Evolutionary conservation across 2,329 filamentous ascomycete genomes (phyloP).

Genomic region (Talaromyces albobiverticillius): DNA sequence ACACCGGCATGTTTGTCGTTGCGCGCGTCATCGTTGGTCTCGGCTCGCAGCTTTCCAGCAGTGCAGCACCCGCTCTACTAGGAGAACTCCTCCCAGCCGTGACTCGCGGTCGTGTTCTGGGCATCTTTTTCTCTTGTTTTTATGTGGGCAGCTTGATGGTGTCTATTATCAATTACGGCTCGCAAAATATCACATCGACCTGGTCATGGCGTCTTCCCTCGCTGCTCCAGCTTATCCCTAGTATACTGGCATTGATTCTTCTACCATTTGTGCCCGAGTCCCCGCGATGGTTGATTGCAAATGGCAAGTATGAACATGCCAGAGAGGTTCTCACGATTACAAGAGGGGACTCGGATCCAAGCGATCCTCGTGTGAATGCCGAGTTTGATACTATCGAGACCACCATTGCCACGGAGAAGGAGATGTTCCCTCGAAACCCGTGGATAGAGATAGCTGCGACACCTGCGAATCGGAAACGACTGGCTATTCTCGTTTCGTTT

Average conservation of each 20-base stretch:
- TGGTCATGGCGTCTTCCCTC: slow-evolving; percentile 27
- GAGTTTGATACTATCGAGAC: too few relatives aligned
- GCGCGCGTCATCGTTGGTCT: not conserved
- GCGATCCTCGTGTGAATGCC: too few relatives aligned
- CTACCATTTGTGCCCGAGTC: slow-evolving; percentile 57
- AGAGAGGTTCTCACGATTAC: too few relatives aligned
- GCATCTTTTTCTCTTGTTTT: not conserved
- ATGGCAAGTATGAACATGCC: not conserved
- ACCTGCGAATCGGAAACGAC: slow-evolving; percentile 62
- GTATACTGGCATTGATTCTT: not conserved
- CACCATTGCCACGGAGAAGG: slow-evolving; percentile 39
- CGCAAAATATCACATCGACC: slow-evolving; percentile 13
- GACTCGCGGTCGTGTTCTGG: not conserved
- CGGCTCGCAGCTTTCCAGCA: not conserved
- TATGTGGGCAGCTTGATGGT: not conserved
- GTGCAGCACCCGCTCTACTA: not conserved
- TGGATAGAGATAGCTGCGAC: slow-evolving; percentile 61
- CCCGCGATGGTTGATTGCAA: slow-evolving; percentile 59
- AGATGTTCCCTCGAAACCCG: slow-evolving; percentile 47
- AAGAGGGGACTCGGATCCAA: too few relatives aligned
- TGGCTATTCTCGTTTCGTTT: slow-evolving; percentile 61
- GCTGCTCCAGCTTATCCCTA: slow-evolving; percentile 7
- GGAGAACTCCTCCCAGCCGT: not conserved
- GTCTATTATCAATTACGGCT: not conserved
- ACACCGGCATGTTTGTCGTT: not conserved